Evolutionary conservation across 2,329 filamentous ascomycete genomes (phyloP).

Genomic region (Claviceps lovelessii): DNA sequence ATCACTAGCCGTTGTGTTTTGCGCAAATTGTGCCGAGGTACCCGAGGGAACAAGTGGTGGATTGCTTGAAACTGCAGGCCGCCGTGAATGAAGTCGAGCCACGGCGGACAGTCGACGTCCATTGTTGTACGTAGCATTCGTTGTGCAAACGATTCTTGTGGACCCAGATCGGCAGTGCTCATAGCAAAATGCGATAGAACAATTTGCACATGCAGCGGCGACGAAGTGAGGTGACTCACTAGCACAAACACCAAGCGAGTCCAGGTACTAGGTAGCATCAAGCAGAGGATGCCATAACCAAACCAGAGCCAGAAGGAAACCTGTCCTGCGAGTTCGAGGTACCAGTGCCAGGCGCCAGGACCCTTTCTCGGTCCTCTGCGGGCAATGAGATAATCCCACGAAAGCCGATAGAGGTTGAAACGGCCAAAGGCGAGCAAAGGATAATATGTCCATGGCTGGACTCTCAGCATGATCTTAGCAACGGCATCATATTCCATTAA

Average conservation of each 20-base stretch:
- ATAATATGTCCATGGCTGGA: slow-evolving; percentile 75
- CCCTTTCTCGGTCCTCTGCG: slow-evolving; percentile 60
- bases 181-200: slow-evolving; percentile 87
- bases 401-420: slow-evolving; percentile 75
- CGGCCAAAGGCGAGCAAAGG: slow-evolving; percentile 65
- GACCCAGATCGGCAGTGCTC: slow-evolving; percentile 76
- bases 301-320: slow-evolving; percentile 78
- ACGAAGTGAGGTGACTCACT: slow-evolving; percentile 66
- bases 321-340: slow-evolving; percentile 63
- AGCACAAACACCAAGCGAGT: slow-evolving; percentile 61
- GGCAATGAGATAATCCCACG: slow-evolving; percentile 61
- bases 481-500: slow-evolving; percentile 63
- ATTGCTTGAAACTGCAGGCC: slow-evolving; percentile 60
- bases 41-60: slow-evolving; percentile 54
- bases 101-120: slow-evolving; percentile 60
- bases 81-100: slow-evolving; percentile 60
- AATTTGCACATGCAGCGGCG: slow-evolving; percentile 77
- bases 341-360: slow-evolving; percentile 69
- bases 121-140: slow-evolving; percentile 87
- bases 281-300: slow-evolving; percentile 68
- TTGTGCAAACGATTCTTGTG: slow-evolving; percentile 75
- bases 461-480: slow-evolving; percentile 55
- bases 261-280: slow-evolving; percentile 52
- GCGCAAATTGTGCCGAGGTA: slow-evolving; percentile 55
- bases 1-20: slow-evolving; percentile 43